A percentile compares a stretch with the other conserved stretches of the same genome.
Conservation (phyloP, 1,139 yeast species). For the Diutina pseudorugosa region DNA sequence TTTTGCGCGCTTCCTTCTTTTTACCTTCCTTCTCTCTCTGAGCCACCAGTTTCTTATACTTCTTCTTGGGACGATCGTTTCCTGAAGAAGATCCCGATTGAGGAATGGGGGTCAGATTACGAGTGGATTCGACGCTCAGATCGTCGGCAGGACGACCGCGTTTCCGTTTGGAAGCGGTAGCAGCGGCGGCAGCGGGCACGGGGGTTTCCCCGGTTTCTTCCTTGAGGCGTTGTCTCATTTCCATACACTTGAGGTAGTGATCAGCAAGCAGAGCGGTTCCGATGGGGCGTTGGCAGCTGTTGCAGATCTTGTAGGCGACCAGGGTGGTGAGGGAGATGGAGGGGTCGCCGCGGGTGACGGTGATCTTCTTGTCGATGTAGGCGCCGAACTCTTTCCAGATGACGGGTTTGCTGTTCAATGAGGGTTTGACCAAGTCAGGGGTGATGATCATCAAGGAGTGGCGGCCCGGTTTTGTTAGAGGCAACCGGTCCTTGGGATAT, state of each 20-base stretch:
- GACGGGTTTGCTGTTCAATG: constrained; percentile 11
- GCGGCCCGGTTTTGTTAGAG: neutral
- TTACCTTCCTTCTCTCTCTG: constrained; percentile 33
- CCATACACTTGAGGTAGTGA: constrained; percentile 38
- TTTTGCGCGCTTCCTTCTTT: constrained; percentile 16
- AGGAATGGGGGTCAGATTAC: constrained; percentile 15
- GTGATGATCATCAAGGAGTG: constrained; percentile 7
- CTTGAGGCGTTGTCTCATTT: constrained; percentile 31
- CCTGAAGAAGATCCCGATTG: neutral
- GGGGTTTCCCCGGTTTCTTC: constrained; percentile 15
- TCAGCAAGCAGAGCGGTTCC: constrained; percentile 31
- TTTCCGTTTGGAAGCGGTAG: constrained; percentile 17
- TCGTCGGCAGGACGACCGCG: constrained; percentile 22
- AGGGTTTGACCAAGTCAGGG: constrained; percentile 7
- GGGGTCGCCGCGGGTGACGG: constrained; percentile 13
- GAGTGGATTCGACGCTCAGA: constrained; percentile 29
- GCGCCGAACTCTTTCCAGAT: constrained; percentile 56
- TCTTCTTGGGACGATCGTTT: constrained; percentile 25
- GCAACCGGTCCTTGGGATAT: neutral
- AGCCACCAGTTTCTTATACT: constrained; percentile 32
- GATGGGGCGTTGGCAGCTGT: constrained; percentile 53
- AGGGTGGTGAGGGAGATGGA: constrained; percentile 23
- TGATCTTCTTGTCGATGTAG: constrained; percentile 38
- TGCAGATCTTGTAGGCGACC: constrained; percentile 51
- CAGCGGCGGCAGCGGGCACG: constrained; percentile 9